Conservation (phyloP, 2,329 filamentous ascomycete species). For the Emericellopsis atlantica region DNA sequence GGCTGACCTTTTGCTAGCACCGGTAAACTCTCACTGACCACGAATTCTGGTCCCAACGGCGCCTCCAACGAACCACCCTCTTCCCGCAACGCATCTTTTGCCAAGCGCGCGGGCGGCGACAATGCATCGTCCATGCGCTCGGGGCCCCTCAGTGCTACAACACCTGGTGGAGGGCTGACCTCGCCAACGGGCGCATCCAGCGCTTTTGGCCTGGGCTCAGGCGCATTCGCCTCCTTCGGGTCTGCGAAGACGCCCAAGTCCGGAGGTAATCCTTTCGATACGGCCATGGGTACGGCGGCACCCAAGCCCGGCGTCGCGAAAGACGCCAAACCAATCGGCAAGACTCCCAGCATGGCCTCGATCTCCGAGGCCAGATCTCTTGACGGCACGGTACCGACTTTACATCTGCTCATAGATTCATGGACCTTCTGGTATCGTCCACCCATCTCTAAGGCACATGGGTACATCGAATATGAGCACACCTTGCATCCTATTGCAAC, state of each 20-base stretch:
- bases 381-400: slow-evolving; percentile 17
- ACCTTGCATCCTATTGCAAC: slow-evolving; percentile 78
- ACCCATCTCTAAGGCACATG: slow-evolving; percentile 88
- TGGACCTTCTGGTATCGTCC: slow-evolving; percentile 98
- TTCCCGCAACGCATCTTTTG: slow-evolving; percentile 49
- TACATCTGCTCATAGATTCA: slow-evolving; percentile 58
- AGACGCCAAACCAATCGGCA: slow-evolving; percentile 13
- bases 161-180: slow-evolving; percentile 40
- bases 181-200: slow-evolving; percentile 53
- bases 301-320: slow-evolving; percentile 20
- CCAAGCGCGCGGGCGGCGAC: slow-evolving; percentile 58
- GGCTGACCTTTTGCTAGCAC: slow-evolving; percentile 36
- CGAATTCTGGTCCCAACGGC: slow-evolving; percentile 43
- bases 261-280: slow-evolving; percentile 67
- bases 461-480: slow-evolving; percentile 85
- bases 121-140: slow-evolving; percentile 58
- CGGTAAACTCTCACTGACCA: slow-evolving; percentile 85
- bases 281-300: slow-evolving; percentile 40
- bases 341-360: slow-evolving; percentile 25
- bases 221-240: slow-evolving; percentile 84
- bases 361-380: slow-evolving; percentile 26
- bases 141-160: slow-evolving; percentile 69
- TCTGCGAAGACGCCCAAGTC: slow-evolving; percentile 80
- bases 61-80: slow-evolving; percentile 31
- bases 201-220: slow-evolving; percentile 87